Evolutionary conservation across 768 basidiomycete genomes (phyloP).

Genomic region (Ramaria sp.): DNA sequence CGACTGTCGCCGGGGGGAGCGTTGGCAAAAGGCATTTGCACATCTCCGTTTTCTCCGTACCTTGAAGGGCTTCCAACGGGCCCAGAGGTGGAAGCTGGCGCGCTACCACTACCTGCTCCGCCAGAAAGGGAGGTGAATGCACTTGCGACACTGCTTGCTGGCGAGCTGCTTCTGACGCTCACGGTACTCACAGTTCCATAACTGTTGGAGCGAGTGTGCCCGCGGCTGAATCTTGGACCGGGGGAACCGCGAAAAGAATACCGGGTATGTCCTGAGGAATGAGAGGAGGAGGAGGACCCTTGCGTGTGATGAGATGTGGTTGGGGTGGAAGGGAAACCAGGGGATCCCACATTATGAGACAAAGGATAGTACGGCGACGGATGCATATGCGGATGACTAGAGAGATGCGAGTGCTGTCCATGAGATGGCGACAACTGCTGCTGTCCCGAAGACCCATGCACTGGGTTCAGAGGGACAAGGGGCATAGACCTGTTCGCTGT

Average conservation of each 20-base stretch:
- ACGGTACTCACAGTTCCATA: conserved; percentile 7
- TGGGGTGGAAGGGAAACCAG: conserved; percentile 7
- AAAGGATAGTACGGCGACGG: conserved; percentile 7
- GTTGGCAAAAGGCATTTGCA: background rate
- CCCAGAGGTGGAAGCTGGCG: conserved; percentile 3
- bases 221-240: background rate
- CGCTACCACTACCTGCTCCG: conserved; percentile 1
- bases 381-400: conserved; percentile 8
- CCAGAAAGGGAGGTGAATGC: conserved; percentile 10
- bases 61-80: conserved; percentile 1
- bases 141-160: conserved; percentile 6
- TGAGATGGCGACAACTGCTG: conserved; percentile 2
- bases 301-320: conserved; percentile 7
- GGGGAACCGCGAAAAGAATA: conserved; percentile 9
- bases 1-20: background rate
- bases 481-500: background rate
- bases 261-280: conserved; percentile 6
- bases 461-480: background rate
- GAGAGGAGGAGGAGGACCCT: conserved; percentile 8
- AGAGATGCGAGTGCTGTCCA: background rate
- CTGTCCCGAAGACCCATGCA: background rate
- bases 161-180: conserved; percentile 9
- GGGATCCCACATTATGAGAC: background rate
- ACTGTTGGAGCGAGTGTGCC: conserved; percentile 6
- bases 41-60: conserved; percentile 2